These are phyloP conservation scores for Leccinum incarnatum DNA, from an alignment of 768 basidiomycete species.

Conservation along the genomic window DNA sequence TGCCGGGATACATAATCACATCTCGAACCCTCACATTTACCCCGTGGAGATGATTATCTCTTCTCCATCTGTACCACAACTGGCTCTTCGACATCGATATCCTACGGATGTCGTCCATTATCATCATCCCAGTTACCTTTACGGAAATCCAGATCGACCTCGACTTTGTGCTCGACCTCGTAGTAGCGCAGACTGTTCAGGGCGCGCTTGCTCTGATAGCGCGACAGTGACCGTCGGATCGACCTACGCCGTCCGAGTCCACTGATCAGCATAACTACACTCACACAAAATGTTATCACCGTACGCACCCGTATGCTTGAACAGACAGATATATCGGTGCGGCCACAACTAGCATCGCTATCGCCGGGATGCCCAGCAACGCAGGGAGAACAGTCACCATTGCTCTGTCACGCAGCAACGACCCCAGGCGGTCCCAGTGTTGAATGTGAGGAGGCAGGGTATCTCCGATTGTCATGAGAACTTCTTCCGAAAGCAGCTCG, in stretches of 20 bases:
- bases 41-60: no score
- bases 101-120: neutral
- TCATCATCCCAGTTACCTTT: neutral
- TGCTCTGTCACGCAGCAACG: neutral
- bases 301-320: neutral
- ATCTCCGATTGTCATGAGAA: neutral
- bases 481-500: neutral
- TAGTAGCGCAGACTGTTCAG: neutral
- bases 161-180: neutral
- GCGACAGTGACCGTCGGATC: neutral
- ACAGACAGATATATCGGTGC: neutral
- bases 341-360: neutral
- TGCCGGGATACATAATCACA: no score
- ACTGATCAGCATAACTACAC: neutral
- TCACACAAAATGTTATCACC: neutral
- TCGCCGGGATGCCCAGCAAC: conserved; percentile 6
- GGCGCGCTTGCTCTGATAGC: neutral
- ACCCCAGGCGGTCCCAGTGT: conserved; percentile 10
- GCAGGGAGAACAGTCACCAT: conserved; percentile 1
- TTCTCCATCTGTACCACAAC: neutral
- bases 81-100: neutral
- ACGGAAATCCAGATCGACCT: neutral
- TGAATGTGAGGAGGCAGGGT: neutral
- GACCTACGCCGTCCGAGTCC: neutral
- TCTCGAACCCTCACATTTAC: no score